Percentiles rank a stretch among this genome's conserved stretches.
Conservation (phyloP, 495 filamentous ascomycete genomes). For the Penicillium taxi region DNA sequence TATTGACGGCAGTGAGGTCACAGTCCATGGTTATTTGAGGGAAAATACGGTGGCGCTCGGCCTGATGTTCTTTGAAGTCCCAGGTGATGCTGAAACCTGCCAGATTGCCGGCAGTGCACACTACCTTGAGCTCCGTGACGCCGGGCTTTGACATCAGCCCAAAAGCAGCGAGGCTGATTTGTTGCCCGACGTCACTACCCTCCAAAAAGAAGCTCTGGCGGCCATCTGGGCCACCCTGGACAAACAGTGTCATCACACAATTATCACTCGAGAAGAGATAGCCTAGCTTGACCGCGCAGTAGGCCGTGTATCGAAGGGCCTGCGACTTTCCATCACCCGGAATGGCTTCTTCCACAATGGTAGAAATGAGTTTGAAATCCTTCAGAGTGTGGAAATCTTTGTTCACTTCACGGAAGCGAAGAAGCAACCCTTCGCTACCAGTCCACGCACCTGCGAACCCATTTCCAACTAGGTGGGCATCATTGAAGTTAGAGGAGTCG, state of each 20-base stretch:
- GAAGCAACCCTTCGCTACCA: conserved; percentile 17
- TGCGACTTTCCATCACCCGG: neutral
- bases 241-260: conserved; percentile 22
- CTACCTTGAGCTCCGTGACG: conserved; percentile 18
- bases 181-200: conserved; percentile 5
- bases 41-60: neutral
- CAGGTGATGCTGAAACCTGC: conserved; percentile 25
- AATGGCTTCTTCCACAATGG: conserved; percentile 16
- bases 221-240: conserved; percentile 31
- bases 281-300: conserved; percentile 26
- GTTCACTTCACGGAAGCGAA: conserved; percentile 21
- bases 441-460: conserved; percentile 26
- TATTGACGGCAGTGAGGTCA: neutral
- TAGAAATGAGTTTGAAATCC: conserved; percentile 27
- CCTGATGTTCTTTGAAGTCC: conserved; percentile 11
- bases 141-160: conserved; percentile 8
- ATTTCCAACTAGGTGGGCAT: conserved; percentile 26
- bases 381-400: conserved; percentile 24
- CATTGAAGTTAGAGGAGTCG: conserved; percentile 18
- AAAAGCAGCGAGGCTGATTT: conserved; percentile 13
- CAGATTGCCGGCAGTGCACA: conserved; percentile 19
- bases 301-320: conserved; percentile 6
- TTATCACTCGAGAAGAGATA: conserved; percentile 30
- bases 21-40: no score
- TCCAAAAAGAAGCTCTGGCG: conserved; percentile 17